phyloP scores from a whole-genome alignment of 345 rosid species.

The Capsella bursapastoris region DNA sequence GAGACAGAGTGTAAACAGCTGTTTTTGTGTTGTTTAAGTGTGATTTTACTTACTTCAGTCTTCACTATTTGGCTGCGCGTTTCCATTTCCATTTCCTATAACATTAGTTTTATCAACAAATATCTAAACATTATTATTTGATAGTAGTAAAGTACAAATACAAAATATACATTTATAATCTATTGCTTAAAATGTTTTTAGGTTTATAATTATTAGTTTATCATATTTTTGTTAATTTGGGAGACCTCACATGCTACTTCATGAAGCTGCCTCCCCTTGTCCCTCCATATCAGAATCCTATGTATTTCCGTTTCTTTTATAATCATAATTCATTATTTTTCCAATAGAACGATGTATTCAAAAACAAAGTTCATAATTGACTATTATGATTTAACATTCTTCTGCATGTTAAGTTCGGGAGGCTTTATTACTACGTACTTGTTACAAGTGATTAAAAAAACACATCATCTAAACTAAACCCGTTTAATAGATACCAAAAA shows the following conservation, averaged over 20 bases:
- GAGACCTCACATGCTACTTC: conserved; percentile 48
- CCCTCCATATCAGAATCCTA: conserved; percentile 43
- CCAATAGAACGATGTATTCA: neutral
- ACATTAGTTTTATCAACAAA: neutral
- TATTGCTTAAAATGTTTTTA: neutral
- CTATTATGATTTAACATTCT: neutral
- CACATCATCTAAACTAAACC: neutral
- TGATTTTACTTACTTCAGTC: conserved; percentile 33
- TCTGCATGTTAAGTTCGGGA: neutral
- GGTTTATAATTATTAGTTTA: conserved; percentile 17
- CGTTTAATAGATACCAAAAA: neutral
- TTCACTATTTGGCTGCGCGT: conserved; percentile 47
- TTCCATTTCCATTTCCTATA: conserved; percentile 18
- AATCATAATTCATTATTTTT: neutral
- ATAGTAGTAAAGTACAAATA: neutral
- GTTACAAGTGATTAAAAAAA: neutral
- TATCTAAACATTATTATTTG: neutral
- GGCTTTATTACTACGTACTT: neutral
- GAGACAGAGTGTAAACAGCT: conserved; percentile 45
- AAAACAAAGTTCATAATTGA: neutral
- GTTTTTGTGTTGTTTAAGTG: conserved; percentile 33
- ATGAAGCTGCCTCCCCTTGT: conserved; percentile 40
- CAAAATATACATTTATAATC: neutral
- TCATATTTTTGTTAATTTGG: neutral
- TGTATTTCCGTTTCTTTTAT: conserved; percentile 26